Base-by-base conservation (phyloP, 83 land plant genomes). In the Diphasiastrum complanatum region DNA sequence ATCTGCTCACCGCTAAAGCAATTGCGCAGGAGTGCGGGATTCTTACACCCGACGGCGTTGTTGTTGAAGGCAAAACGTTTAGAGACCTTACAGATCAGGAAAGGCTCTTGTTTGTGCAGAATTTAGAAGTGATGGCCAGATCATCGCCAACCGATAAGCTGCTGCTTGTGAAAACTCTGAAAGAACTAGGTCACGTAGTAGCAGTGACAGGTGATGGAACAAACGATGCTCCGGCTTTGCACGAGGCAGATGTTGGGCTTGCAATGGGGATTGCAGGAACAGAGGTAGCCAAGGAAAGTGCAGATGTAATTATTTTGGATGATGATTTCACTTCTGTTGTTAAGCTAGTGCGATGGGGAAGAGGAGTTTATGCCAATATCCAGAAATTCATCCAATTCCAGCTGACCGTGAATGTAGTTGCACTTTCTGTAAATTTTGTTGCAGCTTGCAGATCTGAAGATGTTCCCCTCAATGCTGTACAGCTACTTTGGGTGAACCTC, bases 341-440 rank as follows among this genome's bases (percentile, higher is more conserved):
- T n/a, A n/a, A n/a, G n/a, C n/a, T n/a, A n/a, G n/a, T n/a, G n/a
- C n/a, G n/a, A n/a, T n/a, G 59, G 59, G 59, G 59, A 5, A 31
- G 59, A 6, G 26, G 35, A 11, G 59, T 55, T 11, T 55, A 55
- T 55, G 59, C 59, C 30, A 55, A 55, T 19, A 55, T 55, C 11
- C 59, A 55, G 19, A 55, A 55, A 35, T 55, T 55, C 1, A 55
- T 55, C 0, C 59, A 55, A 30, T 55, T 55, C 34, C 59, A 55
- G 59, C 34, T 55, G 34, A 55, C 59, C 5, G 59, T 55, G 14
- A 55, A 55, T 30, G 59, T 55, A 6, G 59, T 55, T 27, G 59
- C 59, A 14, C 59, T 55, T 16, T 11, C 19, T 27, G n/a, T 55
- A 11, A 55, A 55, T 35, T 20, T 55, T 14, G 1, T 55, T 24